Conservation (phyloP, 345 rosid genomes). For the Moringa oleifera region DNA sequence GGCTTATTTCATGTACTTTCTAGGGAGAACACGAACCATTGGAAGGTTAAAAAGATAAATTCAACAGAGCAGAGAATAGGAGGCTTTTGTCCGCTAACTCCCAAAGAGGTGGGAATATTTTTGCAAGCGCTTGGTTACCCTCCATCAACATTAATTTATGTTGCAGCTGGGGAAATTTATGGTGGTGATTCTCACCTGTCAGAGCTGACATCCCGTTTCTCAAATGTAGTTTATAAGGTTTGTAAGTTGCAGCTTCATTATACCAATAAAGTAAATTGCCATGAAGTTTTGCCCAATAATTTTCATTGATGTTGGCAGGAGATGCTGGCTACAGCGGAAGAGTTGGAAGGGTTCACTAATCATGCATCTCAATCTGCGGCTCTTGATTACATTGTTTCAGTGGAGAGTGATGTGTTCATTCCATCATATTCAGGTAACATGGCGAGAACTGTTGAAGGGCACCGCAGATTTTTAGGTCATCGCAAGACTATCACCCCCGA, state of each 20-base stretch:
- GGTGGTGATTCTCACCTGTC: slow-evolving; percentile 69
- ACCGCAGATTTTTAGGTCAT: slow-evolving; percentile 89
- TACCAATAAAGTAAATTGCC: background rate
- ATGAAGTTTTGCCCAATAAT: background rate
- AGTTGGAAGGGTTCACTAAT: slow-evolving; percentile 49
- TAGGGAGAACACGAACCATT: slow-evolving; percentile 83
- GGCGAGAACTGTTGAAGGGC: slow-evolving; percentile 98
- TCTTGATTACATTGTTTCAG: slow-evolving; percentile 85
- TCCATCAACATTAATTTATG: slow-evolving; percentile 59
- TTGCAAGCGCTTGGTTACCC: slow-evolving; percentile 84
- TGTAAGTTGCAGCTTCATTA: slow-evolving; percentile 6
- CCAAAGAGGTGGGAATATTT: slow-evolving; percentile 84
- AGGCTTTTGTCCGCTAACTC: slow-evolving; percentile 91
- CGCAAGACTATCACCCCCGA: slow-evolving; percentile 79
- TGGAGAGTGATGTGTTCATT: slow-evolving; percentile 81
- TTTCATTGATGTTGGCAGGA: slow-evolving; percentile 45
- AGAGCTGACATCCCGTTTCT: slow-evolving; percentile 64
- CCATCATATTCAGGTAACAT: slow-evolving; percentile 92
- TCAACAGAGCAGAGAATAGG: slow-evolving; percentile 77
- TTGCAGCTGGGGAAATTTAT: slow-evolving; percentile 89
- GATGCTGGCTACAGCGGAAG: slow-evolving; percentile 50
- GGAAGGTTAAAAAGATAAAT: slow-evolving; percentile 89
- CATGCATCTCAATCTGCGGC: slow-evolving; percentile 90
- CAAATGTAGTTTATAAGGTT: slow-evolving; percentile 82
- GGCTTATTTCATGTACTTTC: slow-evolving; percentile 4